phyloP scores from a whole-genome alignment of 805 yeast genomes.

The Pichia californica region DNA sequence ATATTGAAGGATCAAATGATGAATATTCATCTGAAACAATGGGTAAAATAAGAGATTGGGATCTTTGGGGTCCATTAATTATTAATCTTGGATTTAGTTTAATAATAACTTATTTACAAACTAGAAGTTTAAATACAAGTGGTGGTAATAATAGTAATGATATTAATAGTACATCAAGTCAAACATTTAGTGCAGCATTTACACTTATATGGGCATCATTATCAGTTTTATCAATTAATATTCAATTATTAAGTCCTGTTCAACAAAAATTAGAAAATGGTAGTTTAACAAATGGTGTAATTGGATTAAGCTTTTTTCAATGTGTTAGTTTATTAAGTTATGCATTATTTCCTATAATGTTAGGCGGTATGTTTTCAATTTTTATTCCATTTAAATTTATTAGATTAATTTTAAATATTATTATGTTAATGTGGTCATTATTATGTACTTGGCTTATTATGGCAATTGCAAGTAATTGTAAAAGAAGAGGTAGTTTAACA shows the following conservation, averaged over 20 bases:
- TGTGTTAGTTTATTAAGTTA: constrained; percentile 52
- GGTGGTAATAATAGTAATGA: constrained; percentile 14
- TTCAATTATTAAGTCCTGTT: constrained; percentile 48
- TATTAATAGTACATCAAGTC: constrained; percentile 30
- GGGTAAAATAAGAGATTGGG: constrained; percentile 46
- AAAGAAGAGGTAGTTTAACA: constrained; percentile 12
- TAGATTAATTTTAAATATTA: constrained; percentile 34
- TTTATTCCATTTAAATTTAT: constrained; percentile 37
- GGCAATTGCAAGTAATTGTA: constrained; percentile 36
- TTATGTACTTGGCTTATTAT: constrained; percentile 46
- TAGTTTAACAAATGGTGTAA: constrained; percentile 25
- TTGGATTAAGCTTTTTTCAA: constrained; percentile 45
- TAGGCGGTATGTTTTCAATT: constrained; percentile 42
- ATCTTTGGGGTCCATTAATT: constrained; percentile 56
- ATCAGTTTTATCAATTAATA: constrained; percentile 43
- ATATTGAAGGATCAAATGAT: constrained; percentile 9
- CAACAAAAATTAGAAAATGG: constrained; percentile 26
- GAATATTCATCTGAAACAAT: constrained; percentile 31
- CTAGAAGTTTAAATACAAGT: constrained; percentile 20
- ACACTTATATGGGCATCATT: constrained; percentile 46
- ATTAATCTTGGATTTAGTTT: constrained; percentile 44
- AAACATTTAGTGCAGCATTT: constrained; percentile 50
- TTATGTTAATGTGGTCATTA: constrained; percentile 45
- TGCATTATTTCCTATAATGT: constrained; percentile 46
- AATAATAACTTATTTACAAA: constrained; percentile 39